Evolutionary conservation across 2,329 filamentous ascomycete species (phyloP).

Genomic region (Sarocladiaceae sp.): DNA sequence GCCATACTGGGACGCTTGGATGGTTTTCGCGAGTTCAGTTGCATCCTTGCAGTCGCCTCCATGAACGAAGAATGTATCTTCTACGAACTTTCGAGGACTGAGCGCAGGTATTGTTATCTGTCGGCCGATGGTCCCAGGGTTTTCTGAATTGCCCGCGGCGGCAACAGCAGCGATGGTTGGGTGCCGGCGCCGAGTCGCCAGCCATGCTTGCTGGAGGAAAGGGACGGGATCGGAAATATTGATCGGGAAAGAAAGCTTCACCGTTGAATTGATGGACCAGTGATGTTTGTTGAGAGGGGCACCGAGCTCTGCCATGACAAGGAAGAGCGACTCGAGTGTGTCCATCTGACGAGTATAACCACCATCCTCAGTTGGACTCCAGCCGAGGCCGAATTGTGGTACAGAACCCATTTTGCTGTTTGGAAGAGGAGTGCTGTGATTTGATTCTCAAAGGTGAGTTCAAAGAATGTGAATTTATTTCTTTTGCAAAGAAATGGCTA

Average conservation of each 20-base stretch:
- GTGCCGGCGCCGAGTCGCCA: neutral
- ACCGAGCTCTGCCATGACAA: neutral
- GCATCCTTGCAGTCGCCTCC: neutral
- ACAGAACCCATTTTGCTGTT: neutral
- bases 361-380: neutral
- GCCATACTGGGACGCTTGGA: neutral
- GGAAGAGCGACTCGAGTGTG: neutral
- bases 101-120: neutral
- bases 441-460: neutral
- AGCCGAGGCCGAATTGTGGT: neutral
- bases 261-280: neutral
- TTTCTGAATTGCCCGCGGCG: neutral
- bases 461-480: too few relatives aligned
- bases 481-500: too few relatives aligned
- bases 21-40: neutral
- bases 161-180: neutral
- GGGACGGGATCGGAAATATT: neutral
- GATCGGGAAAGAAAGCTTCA: neutral
- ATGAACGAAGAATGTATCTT: neutral
- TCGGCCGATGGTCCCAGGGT: neutral
- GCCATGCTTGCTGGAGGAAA: neutral
- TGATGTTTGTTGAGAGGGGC: neutral
- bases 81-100: neutral
- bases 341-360: neutral
- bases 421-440: neutral